Evolutionary conservation across 2,329 filamentous ascomycete genomes (phyloP).

Genomic region (Nakataea oryzae): DNA sequence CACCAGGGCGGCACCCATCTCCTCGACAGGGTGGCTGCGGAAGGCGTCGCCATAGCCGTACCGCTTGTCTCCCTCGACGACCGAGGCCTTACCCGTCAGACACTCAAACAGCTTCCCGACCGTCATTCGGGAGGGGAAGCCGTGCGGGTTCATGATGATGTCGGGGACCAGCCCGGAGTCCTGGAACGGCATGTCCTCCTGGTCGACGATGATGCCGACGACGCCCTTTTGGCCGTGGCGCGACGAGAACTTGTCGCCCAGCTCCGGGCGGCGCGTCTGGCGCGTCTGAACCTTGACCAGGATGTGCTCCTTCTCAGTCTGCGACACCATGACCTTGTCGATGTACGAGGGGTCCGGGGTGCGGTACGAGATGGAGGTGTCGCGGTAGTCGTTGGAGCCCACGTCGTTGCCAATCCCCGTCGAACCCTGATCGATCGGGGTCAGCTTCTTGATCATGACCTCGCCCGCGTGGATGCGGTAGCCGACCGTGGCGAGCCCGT

Average conservation of each 20-base stretch:
- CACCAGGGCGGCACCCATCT: constrained; percentile 79
- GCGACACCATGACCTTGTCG: constrained; percentile 91
- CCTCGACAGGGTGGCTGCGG: constrained; percentile 74
- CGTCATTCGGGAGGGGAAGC: constrained; percentile 99
- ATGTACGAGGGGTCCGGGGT: constrained; percentile 80
- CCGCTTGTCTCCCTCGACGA: constrained; percentile 73
- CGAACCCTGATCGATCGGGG: constrained; percentile 66
- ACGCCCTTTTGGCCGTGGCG: constrained; percentile 98
- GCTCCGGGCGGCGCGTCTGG: constrained; percentile 89
- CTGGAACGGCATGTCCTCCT: constrained; percentile 94
- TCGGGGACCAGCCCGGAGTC: constrained; percentile 88
- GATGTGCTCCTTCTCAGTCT: constrained; percentile 75
- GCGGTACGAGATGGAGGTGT: constrained; percentile 67
- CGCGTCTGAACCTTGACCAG: constrained; percentile 91
- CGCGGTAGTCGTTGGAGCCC: constrained; percentile 52
- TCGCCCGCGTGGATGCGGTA: constrained; percentile 69
- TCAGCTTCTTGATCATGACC: constrained; percentile 83
- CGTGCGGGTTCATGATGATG: constrained; percentile 99
- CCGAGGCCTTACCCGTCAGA: constrained; percentile 84
- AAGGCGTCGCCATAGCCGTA: constrained; percentile 76
- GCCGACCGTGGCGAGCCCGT: constrained; percentile 83
- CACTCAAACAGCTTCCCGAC: constrained; percentile 97
- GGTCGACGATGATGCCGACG: constrained; percentile 89
- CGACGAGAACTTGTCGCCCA: constrained; percentile 98
- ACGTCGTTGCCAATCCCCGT: constrained; percentile 61